A percentile compares a stretch with the other conserved stretches of the same genome.
Evolutionary conservation across 257 asterid species (phyloP).

Genomic region (Solanum ossicruentum): DNA sequence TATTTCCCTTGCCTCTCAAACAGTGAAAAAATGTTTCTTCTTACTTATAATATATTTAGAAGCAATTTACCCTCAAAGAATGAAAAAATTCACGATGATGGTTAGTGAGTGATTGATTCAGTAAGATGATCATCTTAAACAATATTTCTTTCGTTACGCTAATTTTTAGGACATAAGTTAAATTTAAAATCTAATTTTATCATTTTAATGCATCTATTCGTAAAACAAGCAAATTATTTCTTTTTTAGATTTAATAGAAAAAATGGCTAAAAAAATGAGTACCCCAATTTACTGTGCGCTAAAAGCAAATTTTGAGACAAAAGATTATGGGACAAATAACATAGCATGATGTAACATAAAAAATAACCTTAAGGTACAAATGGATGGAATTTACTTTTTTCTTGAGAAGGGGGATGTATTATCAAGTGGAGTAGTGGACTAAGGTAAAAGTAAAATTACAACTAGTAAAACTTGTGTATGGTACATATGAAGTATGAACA

Average conservation of each 20-base stretch:
- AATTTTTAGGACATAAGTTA: too few relatives aligned
- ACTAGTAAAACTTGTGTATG: neutral
- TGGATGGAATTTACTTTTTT: neutral
- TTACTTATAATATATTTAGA: neutral
- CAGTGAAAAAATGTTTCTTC: neutral
- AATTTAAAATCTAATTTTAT: too few relatives aligned
- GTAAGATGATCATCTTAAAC: too few relatives aligned
- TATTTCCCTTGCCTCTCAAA: neutral
- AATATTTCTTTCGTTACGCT: too few relatives aligned
- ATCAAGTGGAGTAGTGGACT: neutral
- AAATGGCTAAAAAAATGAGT: neutral
- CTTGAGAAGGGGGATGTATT: neutral
- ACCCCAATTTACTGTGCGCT: neutral
- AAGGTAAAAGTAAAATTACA: neutral
- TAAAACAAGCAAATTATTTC: neutral
- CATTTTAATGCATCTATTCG: too few relatives aligned
- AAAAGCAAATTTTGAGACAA: neutral
- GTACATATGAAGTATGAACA: neutral
- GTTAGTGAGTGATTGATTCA: too few relatives aligned
- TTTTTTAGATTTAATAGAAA: neutral
- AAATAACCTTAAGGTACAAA: neutral
- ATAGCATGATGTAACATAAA: neutral
- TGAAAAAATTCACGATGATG: accelerated
- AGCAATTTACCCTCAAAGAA: neutral
- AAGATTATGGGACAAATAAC: neutral